A percentile compares a stretch with the other conserved stretches of the same genome.
These are phyloP conservation scores for Neonectria faginata DNA, from an alignment of 2,329 filamentous ascomycete species.

Conservation along the genomic window DNA sequence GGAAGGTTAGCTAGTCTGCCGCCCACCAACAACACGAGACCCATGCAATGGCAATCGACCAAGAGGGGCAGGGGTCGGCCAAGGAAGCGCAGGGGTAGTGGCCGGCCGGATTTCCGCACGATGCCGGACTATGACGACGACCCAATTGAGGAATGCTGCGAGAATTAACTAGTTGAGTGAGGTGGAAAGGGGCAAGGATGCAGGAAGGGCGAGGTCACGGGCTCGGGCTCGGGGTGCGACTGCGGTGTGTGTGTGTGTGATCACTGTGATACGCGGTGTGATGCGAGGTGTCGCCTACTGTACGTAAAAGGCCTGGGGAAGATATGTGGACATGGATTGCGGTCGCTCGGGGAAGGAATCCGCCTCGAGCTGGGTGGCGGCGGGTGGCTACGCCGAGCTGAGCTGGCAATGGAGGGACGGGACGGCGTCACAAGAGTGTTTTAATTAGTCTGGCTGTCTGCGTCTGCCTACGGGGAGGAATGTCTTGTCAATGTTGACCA, in stretches of 20 bases:
- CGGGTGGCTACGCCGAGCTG: constrained; percentile 15
- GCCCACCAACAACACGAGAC: constrained; percentile 4
- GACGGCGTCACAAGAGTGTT: constrained; percentile 8
- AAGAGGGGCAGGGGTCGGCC: constrained; percentile 32
- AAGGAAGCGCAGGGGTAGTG: constrained; percentile 37
- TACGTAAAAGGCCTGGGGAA: constrained; percentile 12
- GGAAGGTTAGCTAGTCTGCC: constrained; percentile 44
- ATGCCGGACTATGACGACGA: constrained; percentile 50
- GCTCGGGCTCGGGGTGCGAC: constrained; percentile 8
- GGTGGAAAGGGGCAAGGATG: constrained; percentile 6
- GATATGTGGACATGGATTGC: constrained; percentile 6
- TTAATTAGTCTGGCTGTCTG: constrained; percentile 1
- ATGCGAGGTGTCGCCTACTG: not conserved
- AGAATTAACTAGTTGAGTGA: constrained; percentile 14
- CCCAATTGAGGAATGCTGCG: constrained; percentile 48
- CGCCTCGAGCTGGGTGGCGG: constrained; percentile 11
- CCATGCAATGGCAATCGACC: constrained; percentile 13
- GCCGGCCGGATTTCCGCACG: constrained; percentile 49
- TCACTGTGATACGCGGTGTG: not conserved
- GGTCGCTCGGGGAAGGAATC: constrained; percentile 16
- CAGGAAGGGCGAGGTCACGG: constrained; percentile 21
- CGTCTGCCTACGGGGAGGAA: constrained; percentile 6
- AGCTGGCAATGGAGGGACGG: constrained; percentile 7
- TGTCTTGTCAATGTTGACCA: constrained; percentile 4
- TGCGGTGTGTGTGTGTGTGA: constrained; percentile 17